Base-by-base conservation (phyloP, 2,329 filamentous ascomycete species). In the Metarhizium robertsii region DNA sequence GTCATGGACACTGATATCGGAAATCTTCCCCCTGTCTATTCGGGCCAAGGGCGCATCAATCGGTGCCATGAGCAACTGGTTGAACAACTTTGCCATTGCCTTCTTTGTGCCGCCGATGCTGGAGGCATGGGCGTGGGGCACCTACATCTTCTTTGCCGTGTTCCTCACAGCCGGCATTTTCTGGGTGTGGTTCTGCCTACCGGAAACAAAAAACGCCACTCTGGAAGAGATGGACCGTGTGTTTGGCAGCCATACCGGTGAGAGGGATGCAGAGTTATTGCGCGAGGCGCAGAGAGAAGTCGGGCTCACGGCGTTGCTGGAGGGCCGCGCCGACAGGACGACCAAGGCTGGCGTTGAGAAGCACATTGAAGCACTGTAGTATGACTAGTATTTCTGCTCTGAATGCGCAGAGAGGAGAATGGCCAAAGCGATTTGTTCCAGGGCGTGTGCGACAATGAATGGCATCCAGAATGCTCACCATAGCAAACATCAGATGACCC, bases 121-220 rank as follows among this genome's bases (percentile, higher is more conserved):
- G 32, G 59, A 59, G 49, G 59, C 61, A 20, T 71, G 72, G 64
- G 64, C 68, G 10, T 80, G 75, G 64, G 79, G 78, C 25, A 78
- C 77, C 0, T 82, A 79, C 62, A 77, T 80, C 60, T 81, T 83
- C 70, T 83, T 83, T 60, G 77, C 76, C 34, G 71, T 72, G 0
- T 72, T 79, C 50, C 77, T 79, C 53, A 66, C 75, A 13, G 64
- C 68, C 10, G 73, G 77, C 2, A 71, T 74, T 30, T 60, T 75
- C 25, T 83, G 77, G 63, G 73, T 78, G 10, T 79, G 69, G 60
- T 76, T 78, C 62, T 72, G 72, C 54, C 67, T 82, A 4, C 79
- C 79, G 2, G 79, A 82, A 63, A 83, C 79, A 2, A 80, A 79
- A 60, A 74, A 75, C 54, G 69, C 75, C 46, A 77, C 76, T 3